Percentiles rank a stretch among this genome's conserved stretches.
These are phyloP conservation scores for Setaria viridis DNA, from an alignment of 202 grass and related monocot species.

Conservation along the genomic window DNA sequence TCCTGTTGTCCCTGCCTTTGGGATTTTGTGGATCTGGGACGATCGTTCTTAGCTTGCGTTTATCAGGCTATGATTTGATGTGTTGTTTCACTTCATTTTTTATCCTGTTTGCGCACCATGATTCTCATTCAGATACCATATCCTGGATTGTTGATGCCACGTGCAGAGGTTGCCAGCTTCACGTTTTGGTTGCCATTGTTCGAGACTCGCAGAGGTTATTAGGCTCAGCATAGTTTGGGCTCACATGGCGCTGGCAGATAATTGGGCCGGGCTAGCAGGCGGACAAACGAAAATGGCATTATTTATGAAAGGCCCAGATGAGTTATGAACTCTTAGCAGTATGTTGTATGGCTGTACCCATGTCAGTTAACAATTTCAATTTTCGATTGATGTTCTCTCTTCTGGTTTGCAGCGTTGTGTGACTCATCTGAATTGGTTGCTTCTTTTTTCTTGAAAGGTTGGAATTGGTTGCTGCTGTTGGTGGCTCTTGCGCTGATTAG, in stretches of 20 bases:
- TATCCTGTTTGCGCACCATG: neutral
- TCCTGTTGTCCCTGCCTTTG: constrained; percentile 10
- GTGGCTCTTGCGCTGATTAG: no score
- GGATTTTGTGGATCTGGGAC: constrained; percentile 17
- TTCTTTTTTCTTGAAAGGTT: no score
- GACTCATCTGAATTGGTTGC: no score
- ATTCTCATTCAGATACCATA: neutral
- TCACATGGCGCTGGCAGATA: neutral
- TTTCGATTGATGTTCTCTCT: neutral
- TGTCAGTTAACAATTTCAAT: neutral
- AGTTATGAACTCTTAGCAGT: no score
- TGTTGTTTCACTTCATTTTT: neutral
- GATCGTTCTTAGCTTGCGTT: neutral
- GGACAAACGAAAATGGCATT: neutral
- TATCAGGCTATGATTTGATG: neutral
- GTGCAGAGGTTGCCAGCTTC: neutral
- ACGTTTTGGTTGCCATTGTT: neutral
- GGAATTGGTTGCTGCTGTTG: no score
- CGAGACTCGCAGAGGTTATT: no score
- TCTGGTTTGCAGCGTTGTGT: no score
- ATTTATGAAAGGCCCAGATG: neutral
- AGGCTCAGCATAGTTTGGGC: neutral
- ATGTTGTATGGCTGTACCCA: no score
- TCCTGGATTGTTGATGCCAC: neutral
- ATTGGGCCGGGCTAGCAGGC: neutral